Base-by-base conservation (phyloP, 2,329 filamentous ascomycete genomes). In the Arthrobotrys sphaeroides region DNA sequence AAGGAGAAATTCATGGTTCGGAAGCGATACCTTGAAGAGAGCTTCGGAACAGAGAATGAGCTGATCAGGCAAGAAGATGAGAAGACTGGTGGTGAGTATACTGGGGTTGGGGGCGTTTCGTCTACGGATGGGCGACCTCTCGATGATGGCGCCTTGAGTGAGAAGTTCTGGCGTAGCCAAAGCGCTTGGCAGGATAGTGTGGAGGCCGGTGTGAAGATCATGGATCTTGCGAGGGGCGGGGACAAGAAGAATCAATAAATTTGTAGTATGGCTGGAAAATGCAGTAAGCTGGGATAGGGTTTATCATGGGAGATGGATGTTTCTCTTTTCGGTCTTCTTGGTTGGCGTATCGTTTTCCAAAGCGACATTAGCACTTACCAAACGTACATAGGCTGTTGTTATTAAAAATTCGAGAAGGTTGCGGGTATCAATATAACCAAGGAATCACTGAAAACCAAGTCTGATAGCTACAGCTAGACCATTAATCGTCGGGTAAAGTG, bases 1-100 rank as follows among this genome's bases (percentile, higher is more conserved):
- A 89, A 89, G 2, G 92, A 97, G 81, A 87, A 92, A 20, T 98
- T 90, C 82, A 82, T 90, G 53, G 89, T 95, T 81, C 89, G 94
- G 77, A 94, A 93, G 84, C 88, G 88, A 78, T 89, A 93, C 65
- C 86, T 98, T 1, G 88, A 93, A 73, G 90, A 94, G 80, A 91
- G 87, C 22, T 83, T 93, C 10, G 89, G 87, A 0, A 83, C 88
- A 70, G 85, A 88, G 31, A 84, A 85, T 1, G 85, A 85, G 2
- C 85, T 86, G 68, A 77, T 74, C 36, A 20, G 45, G 33, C 5
- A 72, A 66, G 64, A 77, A 33, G 62, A 53, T n/a, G 61, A 67
- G 31, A 61, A 67, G 70, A 62, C 62, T 24, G 60, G 61, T 10
- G 36, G 66, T 2, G 51, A 60, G 24, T 77, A 66, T 16, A 77